Evolutionary conservation across 2,329 filamentous ascomycete species (phyloP).

Genomic region (Graphiopsis chlorocephala): DNA sequence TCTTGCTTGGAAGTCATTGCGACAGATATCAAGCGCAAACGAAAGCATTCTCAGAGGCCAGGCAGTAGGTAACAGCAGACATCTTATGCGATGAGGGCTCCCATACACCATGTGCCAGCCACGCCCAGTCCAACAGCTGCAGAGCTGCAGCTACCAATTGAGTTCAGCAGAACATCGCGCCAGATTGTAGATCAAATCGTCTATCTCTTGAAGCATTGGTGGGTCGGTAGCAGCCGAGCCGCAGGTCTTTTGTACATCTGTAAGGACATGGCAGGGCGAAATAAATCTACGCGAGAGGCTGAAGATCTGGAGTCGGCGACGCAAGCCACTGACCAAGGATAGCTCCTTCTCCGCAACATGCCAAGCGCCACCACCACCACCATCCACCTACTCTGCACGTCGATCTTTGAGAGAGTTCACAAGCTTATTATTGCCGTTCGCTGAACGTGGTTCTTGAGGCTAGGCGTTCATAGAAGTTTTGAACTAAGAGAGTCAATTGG

Average conservation of each 20-base stretch:
- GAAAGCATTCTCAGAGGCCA: not conserved
- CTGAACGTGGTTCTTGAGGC: not conserved
- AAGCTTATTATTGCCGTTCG: not conserved
- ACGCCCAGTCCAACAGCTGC: not conserved
- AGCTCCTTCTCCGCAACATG: not conserved
- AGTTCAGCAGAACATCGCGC: not conserved
- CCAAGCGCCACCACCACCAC: not conserved
- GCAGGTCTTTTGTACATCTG: not conserved
- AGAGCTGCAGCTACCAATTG: not conserved
- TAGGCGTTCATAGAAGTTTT: not conserved
- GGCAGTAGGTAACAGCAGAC: not conserved
- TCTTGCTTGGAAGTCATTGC: not conserved
- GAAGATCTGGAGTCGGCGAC: not conserved
- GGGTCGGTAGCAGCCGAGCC: not conserved
- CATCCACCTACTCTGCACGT: not conserved
- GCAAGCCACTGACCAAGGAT: not conserved
- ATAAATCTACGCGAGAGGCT: not conserved
- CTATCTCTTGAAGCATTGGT: not conserved
- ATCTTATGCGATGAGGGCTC: not conserved
- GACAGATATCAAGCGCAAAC: not conserved
- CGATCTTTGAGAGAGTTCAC: not conserved
- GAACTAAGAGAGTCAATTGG: not conserved
- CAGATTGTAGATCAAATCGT: not conserved
- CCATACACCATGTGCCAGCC: not conserved
- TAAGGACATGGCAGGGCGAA: not conserved